Base-by-base conservation (phyloP, 495 filamentous ascomycete species). In the Penicillium pancosmium region DNA sequence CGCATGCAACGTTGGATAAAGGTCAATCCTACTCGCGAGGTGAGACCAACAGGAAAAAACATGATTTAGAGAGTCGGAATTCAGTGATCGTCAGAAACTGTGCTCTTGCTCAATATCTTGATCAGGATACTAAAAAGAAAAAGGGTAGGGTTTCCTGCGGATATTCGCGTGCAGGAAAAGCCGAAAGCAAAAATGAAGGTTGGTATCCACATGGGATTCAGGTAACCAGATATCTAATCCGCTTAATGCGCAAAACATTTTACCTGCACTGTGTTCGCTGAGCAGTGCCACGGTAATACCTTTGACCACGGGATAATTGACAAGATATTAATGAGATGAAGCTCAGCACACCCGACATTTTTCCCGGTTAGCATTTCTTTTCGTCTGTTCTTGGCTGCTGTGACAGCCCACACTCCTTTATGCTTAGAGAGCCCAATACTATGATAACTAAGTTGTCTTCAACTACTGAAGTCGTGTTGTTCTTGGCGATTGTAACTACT, bases 1-100 rank as follows among this genome's bases (percentile, higher is more conserved):
- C 16, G 21, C 31, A 50, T 46, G 40, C 13, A 47, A 46, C 35
- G 46, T 55, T 55, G 57, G 65, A 49, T 34, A 38, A 65, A 43
- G 41, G 16, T 18, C 41, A 10, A 21, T 18, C 8, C 41, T 18
- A 3, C 41, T 12, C 7, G n/a, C 16, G 41, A 44, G 8, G n/a
- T 44, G 6, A 44, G 36, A 38, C 15, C 36, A 15, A 5, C 36
- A n/a, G 36, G 36, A 38, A 12, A 13, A 38, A n/a, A 38, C 15
- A 2, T n/a, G 36, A n/a, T 38, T 38, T 38, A 38, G 2, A 13
- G 15, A 38, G 36, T 38, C 36, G 36, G 36, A 13, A 5, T 38
- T 9, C 36, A n/a, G 15, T 38, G 36, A 38, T 13, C 3, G 11
- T 38, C 36, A n/a, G 12, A 13, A 13, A 13, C 4, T 38, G 12